These are phyloP conservation scores for Termitomyces sp. DNA, from an alignment of 768 basidiomycete genomes.

Conservation along the genomic window DNA sequence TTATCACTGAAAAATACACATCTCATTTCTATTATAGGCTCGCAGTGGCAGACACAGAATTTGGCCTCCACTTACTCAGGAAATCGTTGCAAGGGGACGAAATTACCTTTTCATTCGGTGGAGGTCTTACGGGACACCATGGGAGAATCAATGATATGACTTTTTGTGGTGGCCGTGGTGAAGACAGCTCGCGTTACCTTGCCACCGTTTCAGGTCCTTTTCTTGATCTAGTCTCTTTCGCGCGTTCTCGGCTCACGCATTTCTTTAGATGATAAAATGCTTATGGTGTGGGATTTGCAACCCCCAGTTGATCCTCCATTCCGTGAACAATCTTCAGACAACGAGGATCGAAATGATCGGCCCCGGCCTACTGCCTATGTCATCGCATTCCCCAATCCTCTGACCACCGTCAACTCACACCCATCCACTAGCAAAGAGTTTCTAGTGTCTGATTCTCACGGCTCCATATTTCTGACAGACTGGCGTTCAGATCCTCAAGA, in stretches of 20 bases:
- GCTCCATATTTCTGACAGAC: slow-evolving; percentile 74
- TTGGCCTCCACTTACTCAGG: slow-evolving; percentile 64
- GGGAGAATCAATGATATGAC: slow-evolving; percentile 73
- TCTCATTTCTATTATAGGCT: slow-evolving; percentile 39
- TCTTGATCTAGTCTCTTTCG: not conserved
- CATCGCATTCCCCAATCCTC: slow-evolving; percentile 67
- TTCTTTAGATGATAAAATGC: slow-evolving; percentile 67
- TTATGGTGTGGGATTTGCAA: slow-evolving; percentile 84
- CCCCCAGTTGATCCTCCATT: slow-evolving; percentile 47
- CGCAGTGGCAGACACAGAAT: slow-evolving; percentile 62
- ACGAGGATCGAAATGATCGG: slow-evolving; percentile 29
- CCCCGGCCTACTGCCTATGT: slow-evolving; percentile 76
- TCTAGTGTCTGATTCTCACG: slow-evolving; percentile 69
- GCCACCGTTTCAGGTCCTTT: slow-evolving; percentile 72
- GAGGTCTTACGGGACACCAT: slow-evolving; percentile 78
- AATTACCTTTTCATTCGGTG: slow-evolving; percentile 65
- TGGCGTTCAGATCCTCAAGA: slow-evolving; percentile 72
- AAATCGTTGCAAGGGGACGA: slow-evolving; percentile 46
- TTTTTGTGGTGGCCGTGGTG: slow-evolving; percentile 71
- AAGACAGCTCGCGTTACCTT: slow-evolving; percentile 67
- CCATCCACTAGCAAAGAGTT: slow-evolving; percentile 73
- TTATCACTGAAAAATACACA: not conserved
- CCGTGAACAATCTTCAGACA: slow-evolving; percentile 23
- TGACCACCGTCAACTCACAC: slow-evolving; percentile 65
- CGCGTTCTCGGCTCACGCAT: slow-evolving; percentile 2